phyloP scores from a whole-genome alignment of 2,329 filamentous ascomycete species.

The Phialocephala subalpina region DNA sequence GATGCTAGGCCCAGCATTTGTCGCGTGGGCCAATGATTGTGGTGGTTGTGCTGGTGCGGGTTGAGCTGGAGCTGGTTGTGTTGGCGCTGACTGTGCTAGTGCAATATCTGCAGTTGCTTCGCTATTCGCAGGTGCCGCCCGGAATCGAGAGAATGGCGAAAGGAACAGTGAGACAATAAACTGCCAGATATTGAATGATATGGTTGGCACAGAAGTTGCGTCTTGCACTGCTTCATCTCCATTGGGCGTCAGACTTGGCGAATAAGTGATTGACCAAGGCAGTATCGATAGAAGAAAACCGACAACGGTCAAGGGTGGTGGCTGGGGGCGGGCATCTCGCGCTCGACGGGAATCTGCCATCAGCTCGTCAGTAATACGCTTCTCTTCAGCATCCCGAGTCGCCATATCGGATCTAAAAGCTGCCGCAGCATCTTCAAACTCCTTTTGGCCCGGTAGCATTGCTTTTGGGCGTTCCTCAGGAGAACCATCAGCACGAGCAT shows the following conservation, averaged over 20 bases:
- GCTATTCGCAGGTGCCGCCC: too few species aligned
- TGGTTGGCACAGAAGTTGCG: neutral
- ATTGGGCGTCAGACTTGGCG: neutral
- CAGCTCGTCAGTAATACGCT: neutral
- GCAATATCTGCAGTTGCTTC: too few species aligned
- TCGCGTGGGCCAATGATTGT: neutral
- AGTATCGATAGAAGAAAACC: too few species aligned
- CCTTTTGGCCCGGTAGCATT: neutral
- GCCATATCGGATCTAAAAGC: neutral
- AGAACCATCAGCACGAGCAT: neutral
- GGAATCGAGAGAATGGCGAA: too few species aligned
- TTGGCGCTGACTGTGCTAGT: neutral
- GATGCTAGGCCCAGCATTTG: neutral
- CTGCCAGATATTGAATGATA: neutral
- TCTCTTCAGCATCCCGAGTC: neutral
- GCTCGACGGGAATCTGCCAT: neutral
- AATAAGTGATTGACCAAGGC: too few species aligned
- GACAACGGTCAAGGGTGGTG: neutral
- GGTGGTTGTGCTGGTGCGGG: neutral
- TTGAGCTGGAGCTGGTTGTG: too few species aligned
- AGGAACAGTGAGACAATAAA: neutral
- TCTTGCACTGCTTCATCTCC: neutral
- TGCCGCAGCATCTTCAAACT: neutral
- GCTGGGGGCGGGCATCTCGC: neutral
- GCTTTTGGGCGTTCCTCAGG: neutral